Base-by-base conservation (phyloP, 805 yeast genomes). In the Zygotorulaspora chibaensis region DNA sequence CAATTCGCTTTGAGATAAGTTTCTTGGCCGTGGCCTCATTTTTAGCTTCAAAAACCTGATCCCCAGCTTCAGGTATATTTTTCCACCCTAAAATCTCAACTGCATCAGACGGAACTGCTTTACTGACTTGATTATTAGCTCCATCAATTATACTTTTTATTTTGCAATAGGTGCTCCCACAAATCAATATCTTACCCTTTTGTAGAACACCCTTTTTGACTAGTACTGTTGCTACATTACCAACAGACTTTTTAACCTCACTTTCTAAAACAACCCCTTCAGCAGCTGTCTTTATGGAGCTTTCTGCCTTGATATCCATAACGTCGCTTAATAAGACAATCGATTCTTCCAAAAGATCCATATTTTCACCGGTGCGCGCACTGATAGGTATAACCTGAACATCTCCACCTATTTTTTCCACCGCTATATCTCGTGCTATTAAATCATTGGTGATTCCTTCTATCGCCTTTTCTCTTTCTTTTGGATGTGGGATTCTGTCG, bases 71-170 rank as follows among this genome's bases (percentile, higher is more conserved):
- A 0, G 98, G 98, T 30, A 90, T 68, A 29, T 81, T 90, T 61
- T 85, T 89, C 99, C 99, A 93, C 0, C 99, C 99, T 62, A 87
- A 76, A 7, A 93, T 73, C 57, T 88, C 95, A 1, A 87, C 95
- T 0, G 98, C 96, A 8, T 85, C 82, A 0, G 96, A 83, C 0
- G 99, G 98, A 0, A 80, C 78, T 0, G 96, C 97, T 26, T 63
- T 48, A 47, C 80, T 77, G 8, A 88, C 65, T 0, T 72, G 46
- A 52, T 80, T 80, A 3, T 91, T 90, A 46, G 69, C 62, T 53
- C 88, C 96, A 63, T 88, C 86, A 45, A 74, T 75, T 76, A 93
- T 77, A 13, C 83, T 79, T 55, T 83, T 79, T 1, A 91, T 90
- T 60, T 85, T 86, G 65, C 96, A 88, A 70, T 83, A 87, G 0